These are phyloP conservation scores for Cercospora janseana DNA, from an alignment of 2,329 filamentous ascomycete species.

Conservation along the genomic window DNA sequence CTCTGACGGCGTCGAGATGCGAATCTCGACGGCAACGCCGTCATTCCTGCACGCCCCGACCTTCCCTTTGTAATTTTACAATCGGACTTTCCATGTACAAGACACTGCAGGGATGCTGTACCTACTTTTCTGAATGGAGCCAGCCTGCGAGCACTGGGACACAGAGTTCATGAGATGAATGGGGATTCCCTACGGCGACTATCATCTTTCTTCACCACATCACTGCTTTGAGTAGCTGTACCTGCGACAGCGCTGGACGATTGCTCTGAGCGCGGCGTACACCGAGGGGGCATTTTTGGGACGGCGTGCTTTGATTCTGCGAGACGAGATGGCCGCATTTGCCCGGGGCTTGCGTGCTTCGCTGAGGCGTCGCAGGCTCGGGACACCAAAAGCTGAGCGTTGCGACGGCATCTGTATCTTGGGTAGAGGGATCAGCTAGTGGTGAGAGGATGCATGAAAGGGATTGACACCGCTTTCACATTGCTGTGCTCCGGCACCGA, in stretches of 20 bases:
- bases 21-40: not conserved
- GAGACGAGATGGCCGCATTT: conserved; percentile 22
- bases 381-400: conserved; percentile 24
- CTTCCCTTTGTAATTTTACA: conserved; percentile 16
- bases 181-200: conserved; percentile 15
- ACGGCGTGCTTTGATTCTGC: conserved; percentile 20
- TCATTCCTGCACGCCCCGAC: no score
- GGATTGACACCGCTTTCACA: conserved; percentile 1
- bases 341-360: conserved; percentile 23
- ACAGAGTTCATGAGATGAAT: conserved; percentile 16
- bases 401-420: conserved; percentile 21
- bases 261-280: conserved; percentile 16
- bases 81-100: conserved; percentile 19
- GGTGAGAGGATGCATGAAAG: conserved; percentile 7
- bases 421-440: conserved; percentile 14
- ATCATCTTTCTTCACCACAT: conserved; percentile 26
- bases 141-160: conserved; percentile 9
- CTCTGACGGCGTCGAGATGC: not conserved
- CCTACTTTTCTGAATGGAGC: conserved; percentile 17
- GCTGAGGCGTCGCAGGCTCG: conserved; percentile 24
- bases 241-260: conserved; percentile 19
- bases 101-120: conserved; percentile 13
- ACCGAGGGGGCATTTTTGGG: conserved; percentile 21
- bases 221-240: conserved; percentile 26
- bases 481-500: conserved; percentile 3